Conservation (phyloP, 208 protist species). For the Trypanosoma platydactyli region DNA sequence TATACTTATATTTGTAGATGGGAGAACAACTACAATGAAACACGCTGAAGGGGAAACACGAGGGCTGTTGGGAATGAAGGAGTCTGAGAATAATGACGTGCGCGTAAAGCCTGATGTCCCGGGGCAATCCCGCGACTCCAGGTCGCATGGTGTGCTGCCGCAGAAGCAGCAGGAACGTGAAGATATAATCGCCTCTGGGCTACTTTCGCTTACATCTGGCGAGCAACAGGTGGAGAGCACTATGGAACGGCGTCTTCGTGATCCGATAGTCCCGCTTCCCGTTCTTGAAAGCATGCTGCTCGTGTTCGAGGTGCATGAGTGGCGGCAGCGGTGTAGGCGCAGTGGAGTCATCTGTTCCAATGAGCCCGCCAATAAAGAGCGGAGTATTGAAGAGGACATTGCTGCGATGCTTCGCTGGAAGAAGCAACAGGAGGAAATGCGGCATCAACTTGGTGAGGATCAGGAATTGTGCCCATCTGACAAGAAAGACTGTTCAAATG, state of each 20-base stretch:
- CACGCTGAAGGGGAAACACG: no score
- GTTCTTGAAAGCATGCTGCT: slow-evolving; percentile 25
- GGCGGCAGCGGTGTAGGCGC: background rate
- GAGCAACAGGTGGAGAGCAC: background rate
- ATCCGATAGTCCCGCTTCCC: slow-evolving; percentile 17
- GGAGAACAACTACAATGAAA: no score
- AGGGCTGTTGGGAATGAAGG: no score
- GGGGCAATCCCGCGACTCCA: no score
- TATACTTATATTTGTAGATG: slow-evolving; percentile 7
- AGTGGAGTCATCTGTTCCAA: background rate
- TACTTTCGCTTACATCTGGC: no score
- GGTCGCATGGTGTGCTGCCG: no score
- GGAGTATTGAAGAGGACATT: slow-evolving; percentile 3
- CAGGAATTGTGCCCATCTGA: background rate
- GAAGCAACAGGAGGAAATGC: slow-evolving; percentile 11
- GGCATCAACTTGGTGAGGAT: background rate
- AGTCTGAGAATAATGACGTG: no score
- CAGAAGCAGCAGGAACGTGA: no score
- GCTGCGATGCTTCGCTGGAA: slow-evolving; percentile 22
- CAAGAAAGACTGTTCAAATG: background rate
- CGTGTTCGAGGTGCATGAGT: slow-evolving; percentile 25
- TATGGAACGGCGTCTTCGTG: slow-evolving; percentile 9
- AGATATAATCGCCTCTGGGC: background rate
- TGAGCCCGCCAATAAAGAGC: background rate
- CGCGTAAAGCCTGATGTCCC: no score